phyloP scores from a whole-genome alignment of 192 early-diverging fungal genomes.

The Chytriomyces hyalinus region DNA sequence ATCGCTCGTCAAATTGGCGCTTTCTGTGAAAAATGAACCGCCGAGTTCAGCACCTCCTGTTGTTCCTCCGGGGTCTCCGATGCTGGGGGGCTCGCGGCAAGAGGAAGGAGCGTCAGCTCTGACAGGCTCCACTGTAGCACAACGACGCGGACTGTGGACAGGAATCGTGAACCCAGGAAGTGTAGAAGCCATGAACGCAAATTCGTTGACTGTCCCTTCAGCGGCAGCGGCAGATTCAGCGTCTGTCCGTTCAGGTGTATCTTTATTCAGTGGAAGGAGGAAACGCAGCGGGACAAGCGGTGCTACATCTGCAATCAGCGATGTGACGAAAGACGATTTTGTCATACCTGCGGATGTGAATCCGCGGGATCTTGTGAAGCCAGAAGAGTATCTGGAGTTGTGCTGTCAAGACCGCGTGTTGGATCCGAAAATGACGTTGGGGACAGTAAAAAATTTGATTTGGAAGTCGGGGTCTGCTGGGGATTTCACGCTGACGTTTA shows the following conservation, averaged over 20 bases:
- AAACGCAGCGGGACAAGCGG: not conserved
- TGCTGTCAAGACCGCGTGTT: constrained; percentile 53
- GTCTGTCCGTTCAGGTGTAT: not conserved
- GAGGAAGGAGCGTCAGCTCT: not conserved
- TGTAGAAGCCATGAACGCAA: not conserved
- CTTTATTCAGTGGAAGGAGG: not conserved
- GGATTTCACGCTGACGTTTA: constrained; percentile 33
- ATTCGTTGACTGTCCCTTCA: not conserved
- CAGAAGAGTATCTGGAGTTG: constrained; percentile 46
- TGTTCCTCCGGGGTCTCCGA: constrained; percentile 8
- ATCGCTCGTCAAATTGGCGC: constrained; percentile 24
- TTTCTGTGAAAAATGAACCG: not conserved
- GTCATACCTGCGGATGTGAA: constrained; percentile 9
- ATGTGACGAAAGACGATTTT: not conserved
- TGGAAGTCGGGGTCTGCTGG: constrained; percentile 59
- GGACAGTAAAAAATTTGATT: constrained; percentile 67
- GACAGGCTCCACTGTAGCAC: not conserved
- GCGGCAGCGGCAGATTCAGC: not conserved
- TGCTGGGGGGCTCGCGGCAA: not conserved
- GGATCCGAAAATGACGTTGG: constrained; percentile 70
- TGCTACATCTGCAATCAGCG: not conserved
- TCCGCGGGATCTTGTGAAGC: constrained; percentile 28
- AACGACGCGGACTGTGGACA: not conserved
- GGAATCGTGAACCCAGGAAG: constrained; percentile 15
- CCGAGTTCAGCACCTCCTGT: not conserved